Evolutionary conservation across 768 basidiomycete genomes (phyloP), one percentile per base, ranked within the genome.

Genomic region (Dentipellis fragilis): DNA sequence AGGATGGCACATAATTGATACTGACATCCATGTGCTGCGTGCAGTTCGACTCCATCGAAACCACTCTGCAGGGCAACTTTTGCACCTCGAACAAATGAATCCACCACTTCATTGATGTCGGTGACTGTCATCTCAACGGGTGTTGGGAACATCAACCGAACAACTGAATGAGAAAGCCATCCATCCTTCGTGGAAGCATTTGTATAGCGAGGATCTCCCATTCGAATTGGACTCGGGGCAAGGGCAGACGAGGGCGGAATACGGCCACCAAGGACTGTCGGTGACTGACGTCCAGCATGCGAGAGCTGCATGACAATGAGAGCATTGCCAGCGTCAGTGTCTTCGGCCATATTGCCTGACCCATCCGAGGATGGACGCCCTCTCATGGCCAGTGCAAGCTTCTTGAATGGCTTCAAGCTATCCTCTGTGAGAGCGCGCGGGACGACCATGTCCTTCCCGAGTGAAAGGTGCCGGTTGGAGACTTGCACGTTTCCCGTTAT

Each of bases 401-500:
- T 59, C 57, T 65, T 66, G 67, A 83, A 91, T 0, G 83, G 78
- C 1, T 64, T 64, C 8, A 85, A 54, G 0, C 73, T 71, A 11
- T 73, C 70, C 11, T 75, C 66, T 2, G 72, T 70, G 51, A 83
- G 54, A 0, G 58, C 59, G 10, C 63, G 60, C 0, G 87, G 87
- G 2, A 87, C 59, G n/a, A 81, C 67, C 8, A 89, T 71, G 64
- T 92, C 90, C 37, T 85, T 78, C 16, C 87, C 89, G 22, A 93
- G 71, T 4, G 80, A 71, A 2, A 92, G 72, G 64, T 93, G 90
- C 1, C 73, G 67, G 0, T 58, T 57, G 23, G 76, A 75, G 23
- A 93, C 80, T 63, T 88, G 86, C 4, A 90, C 77, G 60, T 93
- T 93, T 3, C 94, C 94, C 0, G 93, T 91, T 29, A 94, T 67